Evolutionary conservation across 805 yeast genomes (phyloP), one percentile per base, ranked within the genome.

Genomic region (Clavispora carvajalis): DNA sequence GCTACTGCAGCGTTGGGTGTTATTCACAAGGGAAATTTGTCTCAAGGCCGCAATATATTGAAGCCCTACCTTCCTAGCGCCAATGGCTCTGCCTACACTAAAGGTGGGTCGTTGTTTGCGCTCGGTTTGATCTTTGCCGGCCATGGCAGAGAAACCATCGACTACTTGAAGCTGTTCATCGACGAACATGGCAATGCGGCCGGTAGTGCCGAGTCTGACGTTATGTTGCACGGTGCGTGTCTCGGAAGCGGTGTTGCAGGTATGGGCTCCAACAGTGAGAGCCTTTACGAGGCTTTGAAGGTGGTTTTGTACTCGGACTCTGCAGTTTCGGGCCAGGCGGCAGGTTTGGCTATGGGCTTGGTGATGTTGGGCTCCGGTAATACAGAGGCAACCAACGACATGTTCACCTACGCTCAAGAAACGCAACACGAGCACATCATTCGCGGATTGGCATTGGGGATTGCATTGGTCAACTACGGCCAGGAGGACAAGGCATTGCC

Each of bases 1-100:
- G 97, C 98, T 2, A 91, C 98, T 11, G 98, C 98, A 7, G 97
- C 98, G 11, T 70, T 93, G 46, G 99, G 99, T 59, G 98, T 91
- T 22, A 90, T 93, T 51, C 98, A 93, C 61, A 85, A 84, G 57
- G 98, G 99, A 39, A 91, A 91, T 62, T 73, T 93, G 43, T 77
- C 95, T 0, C 95, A 89, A 59, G 99, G 98, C 39, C 80, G 81
- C 58, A 77, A 82, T 48, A 79, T 91, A 37, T 75, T 93, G 59
- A 82, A 83, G 50, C 98, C 98, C 16, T 93, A 93, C 58, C 74
- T 93, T 45, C 96, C 98, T 29, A 91, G 91, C 4, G 60, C 73
- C 7, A 72, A 84, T 9, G 82, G 88, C 12, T 82, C 95, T 17
- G 81, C 87, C 37, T 93, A 88, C 62, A 85, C 95, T 9, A 89